Percentiles rank a stretch among this genome's conserved stretches.
Conservation (phyloP, 2,329 filamentous ascomycete species). For the Xylariaceae sp. region DNA sequence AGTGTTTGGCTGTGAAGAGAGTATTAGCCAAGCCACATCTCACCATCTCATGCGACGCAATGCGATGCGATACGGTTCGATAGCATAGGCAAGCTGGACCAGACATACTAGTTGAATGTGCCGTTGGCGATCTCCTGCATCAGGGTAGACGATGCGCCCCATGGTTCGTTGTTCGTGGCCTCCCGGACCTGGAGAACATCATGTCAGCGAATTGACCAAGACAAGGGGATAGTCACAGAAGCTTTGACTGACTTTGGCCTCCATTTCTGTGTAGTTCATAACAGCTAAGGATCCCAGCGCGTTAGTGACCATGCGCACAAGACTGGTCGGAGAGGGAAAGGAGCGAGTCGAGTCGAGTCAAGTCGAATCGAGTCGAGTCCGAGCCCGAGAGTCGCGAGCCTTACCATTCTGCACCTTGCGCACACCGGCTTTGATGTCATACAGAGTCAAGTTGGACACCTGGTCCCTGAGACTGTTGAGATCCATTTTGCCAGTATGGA, state of each 20-base stretch:
- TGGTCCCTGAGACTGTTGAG: constrained; percentile 77
- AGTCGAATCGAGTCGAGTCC: neutral
- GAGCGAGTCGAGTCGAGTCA: neutral
- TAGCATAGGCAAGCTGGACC: neutral
- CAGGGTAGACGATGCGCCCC: constrained; percentile 75
- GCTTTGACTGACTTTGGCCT: constrained; percentile 52
- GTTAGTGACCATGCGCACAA: constrained; percentile 12
- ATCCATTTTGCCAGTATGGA: constrained; percentile 58
- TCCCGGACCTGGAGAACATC: constrained; percentile 67
- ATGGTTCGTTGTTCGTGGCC: constrained; percentile 98
- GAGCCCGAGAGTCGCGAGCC: neutral
- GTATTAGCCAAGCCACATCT: neutral
- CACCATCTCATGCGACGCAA: neutral
- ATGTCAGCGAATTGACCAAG: constrained; percentile 2
- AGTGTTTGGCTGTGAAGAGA: constrained; percentile 67
- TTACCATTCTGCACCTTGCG: constrained; percentile 94
- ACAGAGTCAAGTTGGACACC: constrained; percentile 87
- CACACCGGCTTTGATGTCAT: constrained; percentile 91
- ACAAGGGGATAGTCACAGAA: neutral
- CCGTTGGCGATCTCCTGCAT: constrained; percentile 99
- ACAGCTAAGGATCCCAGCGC: constrained; percentile 57
- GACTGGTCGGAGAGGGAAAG: neutral
- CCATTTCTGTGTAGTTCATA: constrained; percentile 98
- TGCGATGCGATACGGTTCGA: neutral
- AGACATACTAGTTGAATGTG: constrained; percentile 91